These are phyloP conservation scores for Acer saccharum DNA, from an alignment of 345 rosid genomes.

Conservation along the genomic window DNA sequence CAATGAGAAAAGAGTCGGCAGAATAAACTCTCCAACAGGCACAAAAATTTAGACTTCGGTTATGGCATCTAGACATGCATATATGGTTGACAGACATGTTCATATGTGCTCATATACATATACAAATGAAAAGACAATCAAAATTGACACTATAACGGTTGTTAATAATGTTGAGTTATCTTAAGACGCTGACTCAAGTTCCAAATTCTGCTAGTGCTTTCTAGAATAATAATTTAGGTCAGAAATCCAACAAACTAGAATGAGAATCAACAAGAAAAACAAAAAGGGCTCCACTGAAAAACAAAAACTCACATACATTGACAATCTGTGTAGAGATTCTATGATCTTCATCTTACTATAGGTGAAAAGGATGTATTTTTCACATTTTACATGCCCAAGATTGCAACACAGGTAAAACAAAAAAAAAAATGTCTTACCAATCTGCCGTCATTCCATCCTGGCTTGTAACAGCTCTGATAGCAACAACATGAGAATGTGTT, in stretches of 20 bases:
- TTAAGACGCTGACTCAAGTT: neutral
- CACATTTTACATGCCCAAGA: neutral
- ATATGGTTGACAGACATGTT: neutral
- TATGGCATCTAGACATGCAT: neutral
- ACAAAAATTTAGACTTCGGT: neutral
- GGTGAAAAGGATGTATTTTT: neutral
- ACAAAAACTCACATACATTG: neutral
- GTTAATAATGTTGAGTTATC: neutral
- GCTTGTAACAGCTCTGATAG: constrained; percentile 98
- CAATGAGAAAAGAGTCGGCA: neutral
- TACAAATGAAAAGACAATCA: neutral
- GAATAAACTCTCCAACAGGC: neutral
- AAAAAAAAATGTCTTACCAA: constrained; percentile 52
- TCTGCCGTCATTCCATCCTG: constrained; percentile 99
- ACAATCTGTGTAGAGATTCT: neutral
- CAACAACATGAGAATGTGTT: constrained; percentile 98
- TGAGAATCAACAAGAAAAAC: neutral
- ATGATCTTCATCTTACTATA: neutral
- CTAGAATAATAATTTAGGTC: neutral
- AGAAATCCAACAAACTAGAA: neutral
- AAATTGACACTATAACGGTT: neutral
- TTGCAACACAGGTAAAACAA: neutral
- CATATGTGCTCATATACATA: neutral
- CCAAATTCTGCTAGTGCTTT: neutral
- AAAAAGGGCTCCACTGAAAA: neutral